A percentile compares a stretch with the other conserved stretches of the same genome.
Conservation (phyloP, 805 yeast genomes). For the Starmerella floris region DNA sequence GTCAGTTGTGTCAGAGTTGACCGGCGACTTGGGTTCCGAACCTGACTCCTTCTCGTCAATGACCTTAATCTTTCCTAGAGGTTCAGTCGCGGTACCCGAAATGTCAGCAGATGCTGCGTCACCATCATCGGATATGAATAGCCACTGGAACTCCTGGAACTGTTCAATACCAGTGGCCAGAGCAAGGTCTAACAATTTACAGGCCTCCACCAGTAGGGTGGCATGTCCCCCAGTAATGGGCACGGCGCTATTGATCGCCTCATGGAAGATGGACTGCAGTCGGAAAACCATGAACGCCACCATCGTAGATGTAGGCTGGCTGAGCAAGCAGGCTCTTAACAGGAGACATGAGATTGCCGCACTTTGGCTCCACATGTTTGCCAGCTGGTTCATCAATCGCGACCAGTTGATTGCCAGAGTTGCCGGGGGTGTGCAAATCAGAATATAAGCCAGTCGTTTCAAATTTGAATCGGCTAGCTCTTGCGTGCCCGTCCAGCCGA, state of each 20-base stretch:
- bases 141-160: conserved; percentile 68
- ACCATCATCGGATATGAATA: conserved; percentile 59
- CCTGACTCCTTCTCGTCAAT: neutral
- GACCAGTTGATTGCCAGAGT: conserved; percentile 14
- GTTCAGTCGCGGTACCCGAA: no score
- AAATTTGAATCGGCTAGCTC: conserved; percentile 45
- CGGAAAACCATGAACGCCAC: conserved; percentile 40
- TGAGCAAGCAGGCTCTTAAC: conserved; percentile 48
- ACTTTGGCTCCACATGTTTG: conserved; percentile 34
- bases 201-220: conserved; percentile 31
- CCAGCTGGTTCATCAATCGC: conserved; percentile 19
- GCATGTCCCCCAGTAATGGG: conserved; percentile 5
- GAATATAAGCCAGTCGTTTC: conserved; percentile 48
- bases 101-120: conserved; percentile 48
- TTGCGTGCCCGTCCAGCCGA: conserved; percentile 57
- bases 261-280: conserved; percentile 40
- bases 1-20: neutral
- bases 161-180: conserved; percentile 61
- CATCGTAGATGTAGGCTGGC: conserved; percentile 9
- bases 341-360: conserved; percentile 37
- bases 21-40: neutral
- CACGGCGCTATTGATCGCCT: conserved; percentile 25
- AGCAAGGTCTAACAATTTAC: conserved; percentile 67
- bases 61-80: neutral
- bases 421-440: conserved; percentile 40